A percentile compares a stretch with the other conserved stretches of the same genome.
phyloP scores from a whole-genome alignment of 257 asterid genomes.

The Solanum sejunctum region DNA sequence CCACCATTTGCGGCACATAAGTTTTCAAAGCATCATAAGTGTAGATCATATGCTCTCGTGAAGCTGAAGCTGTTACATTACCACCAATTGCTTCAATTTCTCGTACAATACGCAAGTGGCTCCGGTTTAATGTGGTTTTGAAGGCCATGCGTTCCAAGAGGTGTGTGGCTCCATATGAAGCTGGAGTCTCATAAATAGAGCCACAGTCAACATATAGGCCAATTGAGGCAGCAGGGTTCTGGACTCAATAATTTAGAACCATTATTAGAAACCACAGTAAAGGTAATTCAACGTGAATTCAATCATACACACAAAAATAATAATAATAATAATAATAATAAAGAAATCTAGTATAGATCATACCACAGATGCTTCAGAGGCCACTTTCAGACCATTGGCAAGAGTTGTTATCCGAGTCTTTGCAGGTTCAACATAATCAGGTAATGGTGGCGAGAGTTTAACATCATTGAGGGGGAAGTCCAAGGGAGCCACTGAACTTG shows the following conservation, averaged over 20 bases:
- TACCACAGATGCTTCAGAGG: slow-evolving; percentile 78
- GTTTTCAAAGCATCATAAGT: slow-evolving; percentile 69
- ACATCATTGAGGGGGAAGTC: slow-evolving; percentile 69
- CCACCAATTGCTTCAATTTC: slow-evolving; percentile 99
- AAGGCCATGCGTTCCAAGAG: slow-evolving; percentile 93
- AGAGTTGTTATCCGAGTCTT: slow-evolving; percentile 66
- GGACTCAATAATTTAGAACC: slow-evolving; percentile 2
- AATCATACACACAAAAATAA: background rate
- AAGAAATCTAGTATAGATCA: background rate
- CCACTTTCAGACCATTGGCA: slow-evolving; percentile 61
- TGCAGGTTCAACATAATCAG: slow-evolving; percentile 68
- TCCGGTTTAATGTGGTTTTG: slow-evolving; percentile 73
- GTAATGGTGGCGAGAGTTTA: slow-evolving; percentile 52
- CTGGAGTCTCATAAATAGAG: slow-evolving; percentile 73
- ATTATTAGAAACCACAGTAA: background rate
- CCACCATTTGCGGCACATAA: slow-evolving; percentile 83
- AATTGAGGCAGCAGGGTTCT: slow-evolving; percentile 77
- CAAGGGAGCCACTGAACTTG: slow-evolving; percentile 59
- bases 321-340: too few species aligned
- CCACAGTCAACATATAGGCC: slow-evolving; percentile 87
- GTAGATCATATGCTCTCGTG: slow-evolving; percentile 81
- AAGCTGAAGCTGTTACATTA: slow-evolving; percentile 52
- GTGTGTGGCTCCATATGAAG: slow-evolving; percentile 67
- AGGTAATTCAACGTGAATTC: background rate
- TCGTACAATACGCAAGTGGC: slow-evolving; percentile 73